Base-by-base conservation (phyloP, 225 moss, liverwort and hornwort genomes). In the Pleurozium schreberi region DNA sequence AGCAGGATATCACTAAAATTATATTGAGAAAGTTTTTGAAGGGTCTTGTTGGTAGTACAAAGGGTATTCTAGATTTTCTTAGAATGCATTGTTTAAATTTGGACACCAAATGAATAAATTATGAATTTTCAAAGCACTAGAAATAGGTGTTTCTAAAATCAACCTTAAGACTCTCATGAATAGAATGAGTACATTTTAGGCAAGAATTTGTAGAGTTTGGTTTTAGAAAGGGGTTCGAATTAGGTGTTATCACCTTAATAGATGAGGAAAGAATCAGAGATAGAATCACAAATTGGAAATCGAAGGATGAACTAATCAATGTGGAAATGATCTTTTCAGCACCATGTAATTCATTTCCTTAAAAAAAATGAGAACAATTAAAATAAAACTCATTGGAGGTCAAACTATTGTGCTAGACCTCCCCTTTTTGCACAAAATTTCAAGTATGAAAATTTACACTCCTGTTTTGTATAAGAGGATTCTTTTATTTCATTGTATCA, bases 241-340 rank as follows among this genome's bases (percentile, higher is more conserved):
- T 22, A 8, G 8, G 8, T 34, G 13, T 4, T 33, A 8, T 52
- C 21, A 33, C 8, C 4, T 49, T 23, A 33, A 21, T 1, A 49
- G 20, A 50, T 33, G 20, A 50, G 0, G 33, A 75, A 33, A 0
- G 10, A 75, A 34, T 34, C 8, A 31, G 2, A 34, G 22, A 50
- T 5, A 0, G 0, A 21, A 13, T 34, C 4, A 7, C 5, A 8
- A 33, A 13, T 34, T 50, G 0, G 22, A 8, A 21, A 75, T 19
- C 13, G 2, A 52, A 34, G 22, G 30, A 73, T 2, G 4, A 3
- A 0, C 2, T 27, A 0, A 6, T 45, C 3, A 9, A 0, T 26
- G 8, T 26, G 2, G 6, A 42, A 69, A 25, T 25, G 1, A 69
- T 42, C 42, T 40, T 69, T 8, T 14, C 2, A 5, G 3, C 5